Evolutionary conservation across 495 filamentous ascomycete species (phyloP).

Genomic region (Haplographium delicatum): DNA sequence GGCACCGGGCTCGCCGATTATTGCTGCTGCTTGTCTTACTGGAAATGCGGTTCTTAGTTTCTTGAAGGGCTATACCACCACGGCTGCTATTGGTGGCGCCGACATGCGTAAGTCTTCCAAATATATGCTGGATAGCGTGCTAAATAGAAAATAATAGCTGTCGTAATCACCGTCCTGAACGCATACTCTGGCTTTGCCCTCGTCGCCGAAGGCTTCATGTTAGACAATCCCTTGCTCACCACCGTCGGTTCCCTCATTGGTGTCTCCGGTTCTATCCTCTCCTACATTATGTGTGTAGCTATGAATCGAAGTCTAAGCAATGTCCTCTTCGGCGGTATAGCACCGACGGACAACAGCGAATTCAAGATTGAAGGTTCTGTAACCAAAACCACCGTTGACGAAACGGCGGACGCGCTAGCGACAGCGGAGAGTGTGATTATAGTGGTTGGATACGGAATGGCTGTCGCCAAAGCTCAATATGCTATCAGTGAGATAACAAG

Average conservation of each 20-base stretch:
- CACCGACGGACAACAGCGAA: conserved; percentile 51
- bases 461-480: conserved; percentile 82
- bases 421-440: conserved; percentile 76
- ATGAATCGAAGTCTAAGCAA: conserved; percentile 81
- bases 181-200: conserved; percentile 81
- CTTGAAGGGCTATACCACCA: conserved; percentile 76
- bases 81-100: conserved; percentile 76
- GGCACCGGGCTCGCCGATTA: conserved; percentile 65
- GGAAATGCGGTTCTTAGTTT: conserved; percentile 72
- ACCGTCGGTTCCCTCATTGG: conserved; percentile 77
- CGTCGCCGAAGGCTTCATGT: conserved; percentile 80
- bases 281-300: conserved; percentile 76
- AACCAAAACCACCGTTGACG: conserved; percentile 67
- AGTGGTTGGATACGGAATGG: conserved; percentile 79
- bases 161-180: conserved; percentile 81
- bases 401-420: conserved; percentile 63
- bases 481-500: conserved; percentile 71
- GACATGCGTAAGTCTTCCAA: conserved; percentile 55
- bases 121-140: neutral
- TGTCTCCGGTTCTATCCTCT: conserved; percentile 75
- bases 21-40: conserved; percentile 66
- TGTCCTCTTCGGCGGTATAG: conserved; percentile 74
- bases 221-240: conserved; percentile 74
- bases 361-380: conserved; percentile 70
- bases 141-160: conserved; percentile 36